Conservation (phyloP, 108 stramenopile species). For the Fragilaria crotonensis region DNA sequence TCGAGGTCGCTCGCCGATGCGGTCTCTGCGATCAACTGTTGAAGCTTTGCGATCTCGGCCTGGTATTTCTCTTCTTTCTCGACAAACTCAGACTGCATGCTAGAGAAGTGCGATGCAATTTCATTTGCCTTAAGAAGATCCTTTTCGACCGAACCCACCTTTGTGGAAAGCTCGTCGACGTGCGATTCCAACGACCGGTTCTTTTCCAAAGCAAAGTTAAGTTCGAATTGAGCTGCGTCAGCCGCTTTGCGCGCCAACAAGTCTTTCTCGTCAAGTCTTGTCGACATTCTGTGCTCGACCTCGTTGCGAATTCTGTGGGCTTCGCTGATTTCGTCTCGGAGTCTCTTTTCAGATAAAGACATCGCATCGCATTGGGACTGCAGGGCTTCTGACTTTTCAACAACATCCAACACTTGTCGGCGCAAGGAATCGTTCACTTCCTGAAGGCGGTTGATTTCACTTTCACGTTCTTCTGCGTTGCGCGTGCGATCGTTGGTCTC, state of each 20-base stretch:
- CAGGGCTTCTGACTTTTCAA: no score
- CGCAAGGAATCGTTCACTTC: no score
- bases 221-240: background rate
- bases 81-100: background rate
- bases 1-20: background rate
- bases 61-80: background rate
- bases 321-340: no score
- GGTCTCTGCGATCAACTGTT: background rate
- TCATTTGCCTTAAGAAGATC: background rate
- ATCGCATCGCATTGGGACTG: no score
- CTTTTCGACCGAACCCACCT: background rate
- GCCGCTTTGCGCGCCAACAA: background rate
- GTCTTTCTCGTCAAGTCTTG: background rate
- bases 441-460: no score
- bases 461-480: no score
- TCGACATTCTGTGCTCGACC: background rate
- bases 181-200: background rate
- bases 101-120: background rate
- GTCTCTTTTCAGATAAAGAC: no score
- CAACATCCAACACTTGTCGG: no score
- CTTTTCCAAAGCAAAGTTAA: background rate
- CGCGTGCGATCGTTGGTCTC: no score
- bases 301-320: no score
- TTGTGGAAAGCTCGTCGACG: background rate
- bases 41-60: background rate